These are phyloP conservation scores for Agaricus subrufescens DNA, from an alignment of 768 basidiomycete species.

Conservation along the genomic window DNA sequence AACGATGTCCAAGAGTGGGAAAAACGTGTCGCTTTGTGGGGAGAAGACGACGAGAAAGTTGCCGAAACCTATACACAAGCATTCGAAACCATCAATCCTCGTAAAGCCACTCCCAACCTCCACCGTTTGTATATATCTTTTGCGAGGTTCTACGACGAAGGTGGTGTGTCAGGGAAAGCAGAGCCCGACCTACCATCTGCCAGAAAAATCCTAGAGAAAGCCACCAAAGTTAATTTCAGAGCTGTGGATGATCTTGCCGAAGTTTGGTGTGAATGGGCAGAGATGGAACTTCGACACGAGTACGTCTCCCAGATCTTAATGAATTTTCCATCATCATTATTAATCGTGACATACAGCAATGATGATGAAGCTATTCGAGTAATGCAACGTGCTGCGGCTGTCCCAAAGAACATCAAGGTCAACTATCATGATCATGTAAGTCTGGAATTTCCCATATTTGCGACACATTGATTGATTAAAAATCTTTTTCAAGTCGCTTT, in stretches of 20 bases:
- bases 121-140: slow-evolving; percentile 92
- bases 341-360: slow-evolving; percentile 56
- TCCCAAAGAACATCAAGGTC: slow-evolving; percentile 86
- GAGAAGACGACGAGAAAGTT: slow-evolving; percentile 91
- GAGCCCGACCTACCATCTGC: slow-evolving; percentile 82
- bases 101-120: slow-evolving; percentile 86
- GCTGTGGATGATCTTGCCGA: slow-evolving; percentile 97
- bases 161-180: slow-evolving; percentile 74
- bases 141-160: slow-evolving; percentile 96
- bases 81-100: slow-evolving; percentile 80
- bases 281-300: slow-evolving; percentile 97
- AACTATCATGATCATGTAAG: slow-evolving; percentile 93
- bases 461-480: not conserved
- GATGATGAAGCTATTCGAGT: slow-evolving; percentile 93
- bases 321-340: not conserved
- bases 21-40: slow-evolving; percentile 91
- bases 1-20: slow-evolving; percentile 99
- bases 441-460: slow-evolving; percentile 3
- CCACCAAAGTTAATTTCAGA: slow-evolving; percentile 86
- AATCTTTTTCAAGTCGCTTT: slow-evolving; percentile 49
- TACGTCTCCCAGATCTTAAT: slow-evolving; percentile 34
- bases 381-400: slow-evolving; percentile 93
- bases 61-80: slow-evolving; percentile 92
- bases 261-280: slow-evolving; percentile 99
- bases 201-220: slow-evolving; percentile 91